Evolutionary conservation across 345 rosid species (phyloP), one percentile per base, ranked within the genome.

Genomic region (Moricandia moricandioides): DNA sequence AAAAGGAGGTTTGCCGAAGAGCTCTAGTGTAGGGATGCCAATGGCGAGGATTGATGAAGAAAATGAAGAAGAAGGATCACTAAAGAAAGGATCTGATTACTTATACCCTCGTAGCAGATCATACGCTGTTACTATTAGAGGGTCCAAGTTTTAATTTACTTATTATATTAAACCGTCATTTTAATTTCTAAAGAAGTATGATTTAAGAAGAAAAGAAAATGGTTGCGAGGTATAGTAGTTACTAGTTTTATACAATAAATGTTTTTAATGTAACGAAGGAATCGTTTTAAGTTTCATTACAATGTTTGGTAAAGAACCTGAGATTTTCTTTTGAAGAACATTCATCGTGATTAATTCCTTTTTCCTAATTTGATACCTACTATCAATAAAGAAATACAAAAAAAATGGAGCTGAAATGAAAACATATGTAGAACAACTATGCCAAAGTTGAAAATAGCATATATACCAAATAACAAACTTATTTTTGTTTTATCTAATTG

Each of bases 41-140:
- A 87, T 87, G 91, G 85, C 86, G 1, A 82, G 71, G 62, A 86
- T 87, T 35, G 89, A 88, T 14, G 92, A 86, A 74, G 85, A 79
- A 12, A 86, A 70, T 7, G 69, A 47, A 52, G 78, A 72, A 66
- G 81, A 79, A 54, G 74, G 82, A 66, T 72, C 78, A 8, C 0
- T 71, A 3, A 78, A 65, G 39, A 78, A 66, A 6, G 73, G 72
- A 58, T 65, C 64, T 72, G 81, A 67, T n/a, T 61, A 40, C 8
- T 58, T 72, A 69, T 82, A 70, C 49, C 79, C 86, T 3, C 81
- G 88, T 70, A 85, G 91, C 59, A 87, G 77, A 79, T 82, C 83
- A 45, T 69, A 59, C 51, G 85, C 91, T n/a, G 79, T 80, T 45
- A 56, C 68, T 59, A 5, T 77, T 1, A 33, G 39, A 63, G 70